These are phyloP conservation scores for Gracilaria domingensis DNA, from an alignment of 23 red algal species.

Conservation along the genomic window DNA sequence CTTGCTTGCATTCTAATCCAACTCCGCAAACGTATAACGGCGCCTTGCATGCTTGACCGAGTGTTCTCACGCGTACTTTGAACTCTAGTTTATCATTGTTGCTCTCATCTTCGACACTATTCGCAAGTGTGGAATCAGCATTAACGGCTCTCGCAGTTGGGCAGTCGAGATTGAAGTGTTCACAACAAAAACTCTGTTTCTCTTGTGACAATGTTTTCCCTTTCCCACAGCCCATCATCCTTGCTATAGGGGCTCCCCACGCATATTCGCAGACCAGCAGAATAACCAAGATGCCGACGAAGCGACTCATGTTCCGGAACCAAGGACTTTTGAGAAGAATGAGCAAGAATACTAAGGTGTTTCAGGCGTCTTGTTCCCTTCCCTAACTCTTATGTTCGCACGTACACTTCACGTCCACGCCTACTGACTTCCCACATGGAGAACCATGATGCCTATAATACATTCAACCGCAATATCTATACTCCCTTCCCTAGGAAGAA, in stretches of 20 bases:
- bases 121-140: not conserved
- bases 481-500: not conserved
- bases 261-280: not conserved
- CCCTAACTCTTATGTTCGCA: not conserved
- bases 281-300: not conserved
- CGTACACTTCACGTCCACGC: not conserved
- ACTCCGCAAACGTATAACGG: conserved; percentile 22
- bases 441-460: not conserved
- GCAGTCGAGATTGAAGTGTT: conserved; percentile 73
- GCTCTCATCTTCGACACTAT: not conserved
- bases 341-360: not conserved
- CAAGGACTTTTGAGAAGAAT: not conserved
- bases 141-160: not conserved
- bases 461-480: not conserved
- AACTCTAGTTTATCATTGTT: not conserved
- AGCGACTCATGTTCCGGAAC: not conserved
- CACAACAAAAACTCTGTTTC: conserved; percentile 58
- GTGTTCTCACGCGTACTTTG: conserved; percentile 30
- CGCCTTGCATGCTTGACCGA: conserved; percentile 36
- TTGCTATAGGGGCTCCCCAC: conserved; percentile 39
- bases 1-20: conserved; percentile 48
- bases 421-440: not conserved
- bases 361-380: not conserved
- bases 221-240: conserved; percentile 49
- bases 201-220: conserved; percentile 12